Conservation (phyloP, 306 rosid genomes). For the Acacia confusa region DNA sequence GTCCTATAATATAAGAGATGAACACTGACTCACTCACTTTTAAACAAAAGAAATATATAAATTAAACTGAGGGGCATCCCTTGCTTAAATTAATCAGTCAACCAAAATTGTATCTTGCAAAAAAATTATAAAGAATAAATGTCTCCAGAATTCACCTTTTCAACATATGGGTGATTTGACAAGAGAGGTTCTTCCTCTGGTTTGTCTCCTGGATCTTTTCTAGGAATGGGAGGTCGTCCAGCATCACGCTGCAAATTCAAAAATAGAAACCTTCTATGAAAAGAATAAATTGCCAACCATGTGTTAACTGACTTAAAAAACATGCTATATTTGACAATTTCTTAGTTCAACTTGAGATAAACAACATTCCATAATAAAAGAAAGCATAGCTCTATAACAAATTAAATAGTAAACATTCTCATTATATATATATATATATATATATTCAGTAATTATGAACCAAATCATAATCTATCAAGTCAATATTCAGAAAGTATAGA, state of each 20-base stretch:
- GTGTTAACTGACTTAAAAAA: slow-evolving; percentile 20
- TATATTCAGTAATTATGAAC: slow-evolving; percentile 10
- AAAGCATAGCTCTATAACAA: slow-evolving; percentile 12
- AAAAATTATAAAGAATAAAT: slow-evolving; percentile 21
- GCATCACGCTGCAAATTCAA: slow-evolving; percentile 68
- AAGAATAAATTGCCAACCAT: not conserved
- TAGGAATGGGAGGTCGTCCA: slow-evolving; percentile 91
- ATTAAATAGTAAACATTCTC: not conserved
- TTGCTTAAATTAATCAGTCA: slow-evolving; percentile 22
- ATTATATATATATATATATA: not conserved
- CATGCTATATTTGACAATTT: slow-evolving; percentile 13
- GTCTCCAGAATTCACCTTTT: slow-evolving; percentile 54
- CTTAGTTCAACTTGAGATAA: not conserved
- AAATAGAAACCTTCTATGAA: slow-evolving; percentile 29
- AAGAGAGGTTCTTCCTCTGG: slow-evolving; percentile 82
- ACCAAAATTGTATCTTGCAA: slow-evolving; percentile 18
- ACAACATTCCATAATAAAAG: not conserved
- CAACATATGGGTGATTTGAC: slow-evolving; percentile 94
- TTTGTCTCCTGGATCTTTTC: slow-evolving; percentile 81
- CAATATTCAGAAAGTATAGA: not conserved
- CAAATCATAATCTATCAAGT: slow-evolving; percentile 2
- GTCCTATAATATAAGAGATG: not conserved
- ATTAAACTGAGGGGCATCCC: slow-evolving; percentile 15
- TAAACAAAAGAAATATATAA: not conserved
- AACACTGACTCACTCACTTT: not conserved